These are phyloP conservation scores for Sambucus nigra DNA, from an alignment of 129 eudicot species.

Conservation along the genomic window DNA sequence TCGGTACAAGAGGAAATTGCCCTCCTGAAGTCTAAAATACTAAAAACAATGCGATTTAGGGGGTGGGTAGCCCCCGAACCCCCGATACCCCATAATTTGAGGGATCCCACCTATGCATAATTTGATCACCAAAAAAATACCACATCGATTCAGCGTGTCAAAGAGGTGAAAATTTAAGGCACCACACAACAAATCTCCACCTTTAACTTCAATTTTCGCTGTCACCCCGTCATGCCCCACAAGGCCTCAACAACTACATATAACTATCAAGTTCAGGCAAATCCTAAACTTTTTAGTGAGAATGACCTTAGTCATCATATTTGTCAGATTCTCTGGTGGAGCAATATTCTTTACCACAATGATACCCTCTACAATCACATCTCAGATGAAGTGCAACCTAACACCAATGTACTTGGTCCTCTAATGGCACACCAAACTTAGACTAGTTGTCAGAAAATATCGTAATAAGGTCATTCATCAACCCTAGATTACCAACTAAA, in stretches of 20 bases:
- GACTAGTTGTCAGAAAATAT: background rate
- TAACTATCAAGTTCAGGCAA: background rate
- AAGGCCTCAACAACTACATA: background rate
- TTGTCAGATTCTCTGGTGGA: background rate
- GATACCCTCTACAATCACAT: background rate
- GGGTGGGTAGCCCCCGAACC: too few relatives aligned
- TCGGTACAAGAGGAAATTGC: too few relatives aligned
- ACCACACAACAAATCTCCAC: too few relatives aligned
- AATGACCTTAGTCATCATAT: background rate
- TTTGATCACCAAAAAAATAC: too few relatives aligned
- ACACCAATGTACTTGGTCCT: background rate
- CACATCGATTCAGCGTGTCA: too few relatives aligned
- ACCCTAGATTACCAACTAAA: background rate
- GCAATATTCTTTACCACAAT: background rate
- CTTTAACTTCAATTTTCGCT: background rate
- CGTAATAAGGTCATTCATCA: background rate
- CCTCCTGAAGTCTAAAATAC: too few relatives aligned
- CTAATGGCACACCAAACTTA: background rate
- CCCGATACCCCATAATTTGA: too few relatives aligned
- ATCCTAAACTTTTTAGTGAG: background rate
- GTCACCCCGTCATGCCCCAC: background rate
- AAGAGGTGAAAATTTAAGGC: too few relatives aligned
- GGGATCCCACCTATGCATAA: too few relatives aligned
- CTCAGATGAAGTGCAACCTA: background rate
- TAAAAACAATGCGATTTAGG: too few relatives aligned